These are phyloP conservation scores for Nakaseomyces bracarensis DNA, from an alignment of 1,139 yeast species.

Conservation along the genomic window DNA sequence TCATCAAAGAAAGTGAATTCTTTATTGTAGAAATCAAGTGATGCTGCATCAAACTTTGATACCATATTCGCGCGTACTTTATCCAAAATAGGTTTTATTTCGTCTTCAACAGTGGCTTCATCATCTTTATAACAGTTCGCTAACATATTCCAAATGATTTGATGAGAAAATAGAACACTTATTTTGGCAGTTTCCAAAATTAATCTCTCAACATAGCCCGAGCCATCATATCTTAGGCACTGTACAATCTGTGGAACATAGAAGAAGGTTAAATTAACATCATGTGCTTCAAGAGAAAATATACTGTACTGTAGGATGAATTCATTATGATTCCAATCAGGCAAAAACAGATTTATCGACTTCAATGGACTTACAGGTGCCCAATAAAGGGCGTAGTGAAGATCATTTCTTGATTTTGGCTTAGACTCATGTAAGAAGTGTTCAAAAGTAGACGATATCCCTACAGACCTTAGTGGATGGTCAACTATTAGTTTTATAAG, in stretches of 20 bases:
- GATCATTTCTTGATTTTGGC: conserved; percentile 20
- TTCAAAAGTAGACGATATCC: conserved; percentile 57
- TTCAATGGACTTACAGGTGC: conserved; percentile 73
- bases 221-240: conserved; percentile 67
- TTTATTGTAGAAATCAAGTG: conserved; percentile 59
- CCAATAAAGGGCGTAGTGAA: conserved; percentile 53
- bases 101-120: conserved; percentile 71
- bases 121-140: conserved; percentile 92
- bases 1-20: conserved; percentile 88
- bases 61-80: conserved; percentile 63
- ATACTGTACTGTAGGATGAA: conserved; percentile 76
- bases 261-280: conserved; percentile 82
- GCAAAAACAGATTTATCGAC: conserved; percentile 76
- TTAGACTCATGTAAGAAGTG: conserved; percentile 42
- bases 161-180: conserved; percentile 90
- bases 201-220: conserved; percentile 81
- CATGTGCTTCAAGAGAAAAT: conserved; percentile 83
- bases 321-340: conserved; percentile 62
- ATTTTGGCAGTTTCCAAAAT: conserved; percentile 89
- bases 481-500: conserved; percentile 42
- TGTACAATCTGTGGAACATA: conserved; percentile 98
- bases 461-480: conserved; percentile 56
- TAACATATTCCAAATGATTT: conserved; percentile 94
- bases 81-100: conserved; percentile 76
- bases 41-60: conserved; percentile 49